phyloP scores from a whole-genome alignment of 441 rosid species.

The Corymbia citriodora region DNA sequence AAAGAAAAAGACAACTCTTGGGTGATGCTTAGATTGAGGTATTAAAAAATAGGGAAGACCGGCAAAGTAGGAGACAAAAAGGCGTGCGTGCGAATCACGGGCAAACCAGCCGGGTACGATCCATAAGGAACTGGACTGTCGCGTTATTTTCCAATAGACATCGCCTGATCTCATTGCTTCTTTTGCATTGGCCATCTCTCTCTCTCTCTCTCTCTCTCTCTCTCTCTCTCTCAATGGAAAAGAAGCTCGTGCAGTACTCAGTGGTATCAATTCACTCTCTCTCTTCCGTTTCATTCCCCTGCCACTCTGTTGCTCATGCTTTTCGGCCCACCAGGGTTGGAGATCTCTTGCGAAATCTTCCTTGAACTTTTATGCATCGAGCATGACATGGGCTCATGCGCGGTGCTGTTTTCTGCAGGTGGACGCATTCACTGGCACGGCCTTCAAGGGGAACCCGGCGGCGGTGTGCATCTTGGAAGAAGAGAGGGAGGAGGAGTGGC shows the following conservation, averaged over 20 bases:
- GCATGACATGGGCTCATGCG: background rate
- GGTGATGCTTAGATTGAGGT: background rate
- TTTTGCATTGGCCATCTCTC: background rate
- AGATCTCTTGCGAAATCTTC: background rate
- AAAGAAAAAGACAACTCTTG: background rate
- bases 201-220: background rate
- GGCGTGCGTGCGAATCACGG: background rate
- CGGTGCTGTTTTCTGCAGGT: slow-evolving; percentile 28
- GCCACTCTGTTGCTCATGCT: background rate
- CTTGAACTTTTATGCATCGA: background rate
- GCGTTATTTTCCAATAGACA: background rate
- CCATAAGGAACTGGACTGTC: background rate
- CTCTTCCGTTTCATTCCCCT: background rate
- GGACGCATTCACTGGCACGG: slow-evolving; percentile 65
- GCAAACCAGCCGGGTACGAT: background rate
- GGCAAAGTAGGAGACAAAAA: background rate
- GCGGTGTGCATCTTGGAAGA: slow-evolving; percentile 61
- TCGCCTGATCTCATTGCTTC: background rate
- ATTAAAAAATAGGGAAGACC: rapidly evolving
- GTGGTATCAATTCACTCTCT: slow-evolving; percentile 24
- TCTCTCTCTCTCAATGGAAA: background rate
- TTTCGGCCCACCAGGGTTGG: background rate
- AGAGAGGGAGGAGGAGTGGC: slow-evolving; percentile 55
- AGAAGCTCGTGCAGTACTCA: slow-evolving; percentile 31
- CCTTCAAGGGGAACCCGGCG: slow-evolving; percentile 79